A percentile compares a stretch with the other conserved stretches of the same genome.
These are phyloP conservation scores for Ogataea populi-albae DNA, from an alignment of 805 yeast genomes.

Conservation along the genomic window DNA sequence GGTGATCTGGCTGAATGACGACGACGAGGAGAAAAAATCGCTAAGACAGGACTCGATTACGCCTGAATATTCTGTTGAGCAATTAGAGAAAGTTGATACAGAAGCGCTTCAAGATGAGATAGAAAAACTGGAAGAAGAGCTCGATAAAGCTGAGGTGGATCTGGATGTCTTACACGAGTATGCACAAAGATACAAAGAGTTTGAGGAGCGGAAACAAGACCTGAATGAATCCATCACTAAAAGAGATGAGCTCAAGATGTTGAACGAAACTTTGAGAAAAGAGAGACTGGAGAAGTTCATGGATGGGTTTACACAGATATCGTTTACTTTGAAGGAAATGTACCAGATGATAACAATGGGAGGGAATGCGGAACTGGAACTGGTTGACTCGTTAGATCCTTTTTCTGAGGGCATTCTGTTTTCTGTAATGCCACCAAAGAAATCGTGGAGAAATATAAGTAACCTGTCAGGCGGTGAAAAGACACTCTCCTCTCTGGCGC, in stretches of 20 bases:
- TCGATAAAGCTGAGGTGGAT: slow-evolving; percentile 61
- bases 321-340: slow-evolving; percentile 90
- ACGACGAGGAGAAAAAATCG: slow-evolving; percentile 21
- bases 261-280: slow-evolving; percentile 67
- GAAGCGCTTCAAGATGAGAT: slow-evolving; percentile 51
- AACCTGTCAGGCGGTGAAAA: slow-evolving; percentile 98
- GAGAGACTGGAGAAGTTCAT: slow-evolving; percentile 83
- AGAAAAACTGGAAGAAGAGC: slow-evolving; percentile 49
- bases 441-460: slow-evolving; percentile 94
- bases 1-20: slow-evolving; percentile 48
- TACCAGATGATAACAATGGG: slow-evolving; percentile 99
- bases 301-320: slow-evolving; percentile 86
- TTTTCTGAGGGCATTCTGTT: slow-evolving; percentile 94
- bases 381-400: slow-evolving; percentile 96
- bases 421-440: slow-evolving; percentile 99
- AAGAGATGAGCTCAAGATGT: slow-evolving; percentile 61
- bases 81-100: slow-evolving; percentile 46
- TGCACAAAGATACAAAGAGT: slow-evolving; percentile 63
- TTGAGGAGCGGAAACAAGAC: slow-evolving; percentile 57
- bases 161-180: slow-evolving; percentile 76
- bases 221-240: slow-evolving; percentile 62
- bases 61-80: slow-evolving; percentile 42
- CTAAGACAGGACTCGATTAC: slow-evolving; percentile 29
- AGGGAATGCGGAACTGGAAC: slow-evolving; percentile 95
- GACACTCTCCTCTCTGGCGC: slow-evolving; percentile 88